Base-by-base conservation (phyloP, 2,329 filamentous ascomycete genomes). In the Ophiostoma angusticollis region DNA sequence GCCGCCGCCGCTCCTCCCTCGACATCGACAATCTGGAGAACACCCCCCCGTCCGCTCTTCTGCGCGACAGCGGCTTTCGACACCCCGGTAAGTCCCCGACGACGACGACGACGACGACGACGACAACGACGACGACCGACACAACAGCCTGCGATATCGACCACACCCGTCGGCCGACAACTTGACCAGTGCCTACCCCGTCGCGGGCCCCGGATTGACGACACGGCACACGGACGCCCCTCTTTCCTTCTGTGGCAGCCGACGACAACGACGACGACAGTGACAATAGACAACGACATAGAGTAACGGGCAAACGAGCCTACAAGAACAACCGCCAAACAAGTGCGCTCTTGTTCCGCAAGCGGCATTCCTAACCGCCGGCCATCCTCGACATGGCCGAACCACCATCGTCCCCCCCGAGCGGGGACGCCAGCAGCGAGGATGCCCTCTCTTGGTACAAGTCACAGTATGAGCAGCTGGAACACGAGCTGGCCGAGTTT, bases 401-500 rank as follows among this genome's bases (percentile, higher is more conserved):
- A 53, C 66, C 68, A 49, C 73, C 74, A 6, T 79, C 75, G 6
- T 79, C 75, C 35, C 75, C 75, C 38, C 73, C 72, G 9, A 63
- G 62, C 53, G 70, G 67, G 52, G 59, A 63, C 37, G 59, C 72
- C 39, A 68, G 58, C 39, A 57, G 70, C 35, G 79, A 86, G 54
- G 84, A 91, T 54, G 81, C 87, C 45, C 69, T 98, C 37, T 72
- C 80, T 42, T 95, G 91, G 73, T 98, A 96, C 74, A 98, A 98
- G 67, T 64, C 77, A 39, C 89, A 96, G 59, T 96, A 96, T 64
- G 86, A 93, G 62, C 78, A 85, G 56, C 72, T 98, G 27, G 91
- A 95, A 61, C 69, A 78, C 38, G 91, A 98, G 60, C 74, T 98
- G 45, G 75, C 83, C 46, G 91, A 98, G 54, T 98, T 98, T 58